phyloP scores from a whole-genome alignment of 2,329 filamentous ascomycete species.

The Aspergillus felis region DNA sequence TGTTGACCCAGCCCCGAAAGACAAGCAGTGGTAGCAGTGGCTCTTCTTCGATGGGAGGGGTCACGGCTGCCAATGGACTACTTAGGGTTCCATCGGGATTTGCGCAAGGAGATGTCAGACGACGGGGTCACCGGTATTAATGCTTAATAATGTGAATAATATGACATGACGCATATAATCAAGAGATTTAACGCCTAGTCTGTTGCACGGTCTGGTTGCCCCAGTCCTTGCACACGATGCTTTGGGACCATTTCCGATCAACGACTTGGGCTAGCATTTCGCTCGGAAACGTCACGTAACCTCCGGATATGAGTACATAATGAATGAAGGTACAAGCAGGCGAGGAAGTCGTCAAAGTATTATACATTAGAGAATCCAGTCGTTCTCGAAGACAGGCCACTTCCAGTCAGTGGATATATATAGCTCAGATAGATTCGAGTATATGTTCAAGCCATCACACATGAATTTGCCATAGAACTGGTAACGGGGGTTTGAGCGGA shows the following conservation, averaged over 20 bases:
- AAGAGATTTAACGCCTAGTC: background rate
- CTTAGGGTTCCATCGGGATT: constrained; percentile 33
- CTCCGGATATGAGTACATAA: background rate
- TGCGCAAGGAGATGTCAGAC: constrained; percentile 27
- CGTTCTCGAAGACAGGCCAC: background rate
- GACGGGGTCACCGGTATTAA: constrained; percentile 31
- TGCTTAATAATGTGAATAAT: background rate
- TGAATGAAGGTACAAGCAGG: background rate
- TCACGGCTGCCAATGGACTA: constrained; percentile 23
- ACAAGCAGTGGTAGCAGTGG: constrained; percentile 20
- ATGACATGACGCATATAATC: background rate
- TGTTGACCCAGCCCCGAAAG: constrained; percentile 53
- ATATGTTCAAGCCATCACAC: background rate
- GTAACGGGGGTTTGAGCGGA: background rate
- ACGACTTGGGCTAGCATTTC: background rate
- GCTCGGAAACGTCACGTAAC: background rate
- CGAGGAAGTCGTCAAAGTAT: background rate
- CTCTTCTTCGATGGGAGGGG: constrained; percentile 22
- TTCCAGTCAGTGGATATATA: background rate
- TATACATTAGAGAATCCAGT: background rate
- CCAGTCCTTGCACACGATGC: background rate
- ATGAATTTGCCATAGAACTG: background rate
- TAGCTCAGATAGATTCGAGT: background rate
- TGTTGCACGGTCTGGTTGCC: background rate
- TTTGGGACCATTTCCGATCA: background rate